These are phyloP conservation scores for Coccomyxa sp. DNA, from an alignment of 139 green algal genomes.

Conservation along the genomic window DNA sequence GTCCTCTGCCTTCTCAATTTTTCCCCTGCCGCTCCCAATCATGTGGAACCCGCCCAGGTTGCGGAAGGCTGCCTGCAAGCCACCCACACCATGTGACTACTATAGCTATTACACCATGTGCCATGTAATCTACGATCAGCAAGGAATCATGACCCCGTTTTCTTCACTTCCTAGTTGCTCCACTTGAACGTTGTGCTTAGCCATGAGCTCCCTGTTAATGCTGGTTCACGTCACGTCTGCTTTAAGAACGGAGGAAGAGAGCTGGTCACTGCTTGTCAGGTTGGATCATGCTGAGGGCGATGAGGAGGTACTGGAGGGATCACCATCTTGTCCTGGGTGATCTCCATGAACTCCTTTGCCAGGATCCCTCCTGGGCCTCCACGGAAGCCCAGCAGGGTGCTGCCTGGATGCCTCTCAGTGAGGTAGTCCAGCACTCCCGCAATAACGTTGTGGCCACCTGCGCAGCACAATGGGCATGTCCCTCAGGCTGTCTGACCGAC, in stretches of 20 bases:
- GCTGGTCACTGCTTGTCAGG: no score
- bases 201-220: no score
- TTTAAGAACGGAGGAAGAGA: no score
- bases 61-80: slow-evolving; percentile 22
- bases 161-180: neutral
- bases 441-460: slow-evolving; percentile 68
- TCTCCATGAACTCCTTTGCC: slow-evolving; percentile 6
- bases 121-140: neutral
- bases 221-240: no score
- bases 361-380: slow-evolving; percentile 31
- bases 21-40: slow-evolving; percentile 54
- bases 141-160: neutral
- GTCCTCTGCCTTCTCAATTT: slow-evolving; percentile 56
- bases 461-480: neutral
- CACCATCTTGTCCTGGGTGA: slow-evolving; percentile 22
- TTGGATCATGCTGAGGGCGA: no score
- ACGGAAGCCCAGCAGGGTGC: slow-evolving; percentile 38
- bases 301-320: no score
- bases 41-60: slow-evolving; percentile 73
- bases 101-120: no score
- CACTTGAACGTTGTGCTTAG: no score
- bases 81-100: neutral
- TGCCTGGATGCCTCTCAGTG: slow-evolving; percentile 20
- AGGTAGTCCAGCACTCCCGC: slow-evolving; percentile 54
- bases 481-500: neutral